Evolutionary conservation across 305 asterid genomes (phyloP).

Genomic region (Petunia hybrid): DNA sequence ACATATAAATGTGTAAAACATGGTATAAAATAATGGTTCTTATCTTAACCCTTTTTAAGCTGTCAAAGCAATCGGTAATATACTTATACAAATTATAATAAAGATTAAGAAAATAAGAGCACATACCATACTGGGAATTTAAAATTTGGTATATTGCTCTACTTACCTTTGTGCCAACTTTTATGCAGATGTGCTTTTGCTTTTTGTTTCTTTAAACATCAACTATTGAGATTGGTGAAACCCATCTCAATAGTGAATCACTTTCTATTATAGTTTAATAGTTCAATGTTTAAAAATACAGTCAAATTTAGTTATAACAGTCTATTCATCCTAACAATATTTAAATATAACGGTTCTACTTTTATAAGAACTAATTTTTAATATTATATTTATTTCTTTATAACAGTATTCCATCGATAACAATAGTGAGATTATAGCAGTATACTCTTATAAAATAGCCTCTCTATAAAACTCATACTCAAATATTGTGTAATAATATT

Average conservation of each 20-base stretch:
- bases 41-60: background rate
- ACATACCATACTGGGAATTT: background rate
- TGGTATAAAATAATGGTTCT: background rate
- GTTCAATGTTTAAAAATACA: too few relatives aligned
- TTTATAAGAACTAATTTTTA: too few relatives aligned
- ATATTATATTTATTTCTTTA: too few relatives aligned
- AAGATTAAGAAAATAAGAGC: background rate
- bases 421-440: too few relatives aligned
- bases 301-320: too few relatives aligned
- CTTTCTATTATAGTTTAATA: too few relatives aligned
- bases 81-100: background rate
- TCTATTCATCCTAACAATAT: too few relatives aligned
- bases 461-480: too few relatives aligned
- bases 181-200: background rate
- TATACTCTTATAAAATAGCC: too few relatives aligned
- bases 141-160: background rate
- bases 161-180: background rate
- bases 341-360: too few relatives aligned
- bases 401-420: too few relatives aligned
- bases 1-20: background rate
- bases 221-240: background rate
- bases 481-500: too few relatives aligned
- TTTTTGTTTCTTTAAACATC: background rate
- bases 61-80: background rate
- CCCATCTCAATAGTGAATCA: background rate